A percentile compares a stretch with the other conserved stretches of the same genome.
Evolutionary conservation across 306 rosid species (phyloP).

Genomic region (Sindora glabra): DNA sequence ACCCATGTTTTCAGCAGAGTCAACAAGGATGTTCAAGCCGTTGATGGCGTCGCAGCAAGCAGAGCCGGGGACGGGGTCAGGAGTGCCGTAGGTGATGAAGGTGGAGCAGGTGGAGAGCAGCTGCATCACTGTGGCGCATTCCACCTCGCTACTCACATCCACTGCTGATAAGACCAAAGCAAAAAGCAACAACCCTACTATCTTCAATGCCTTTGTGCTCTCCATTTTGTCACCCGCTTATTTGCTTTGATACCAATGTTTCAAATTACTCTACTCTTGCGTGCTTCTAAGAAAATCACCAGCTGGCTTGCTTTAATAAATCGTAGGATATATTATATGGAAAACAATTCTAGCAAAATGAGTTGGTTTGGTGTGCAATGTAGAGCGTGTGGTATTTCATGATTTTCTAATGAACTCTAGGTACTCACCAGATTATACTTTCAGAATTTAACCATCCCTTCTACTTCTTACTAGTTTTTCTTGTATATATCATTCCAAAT

Average conservation of each 20-base stretch:
- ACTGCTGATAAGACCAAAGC: neutral
- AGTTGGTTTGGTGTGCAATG: no score
- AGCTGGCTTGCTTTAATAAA: neutral
- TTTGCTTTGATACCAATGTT: no score
- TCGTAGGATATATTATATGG: no score
- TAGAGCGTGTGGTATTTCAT: no score
- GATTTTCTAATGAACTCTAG: slow-evolving; percentile 22
- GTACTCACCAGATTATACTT: no score
- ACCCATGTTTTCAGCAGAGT: slow-evolving; percentile 19
- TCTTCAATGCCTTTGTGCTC: slow-evolving; percentile 14
- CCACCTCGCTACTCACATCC: slow-evolving; percentile 10
- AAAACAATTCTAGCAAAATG: neutral
- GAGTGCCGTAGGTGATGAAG: slow-evolving; percentile 39
- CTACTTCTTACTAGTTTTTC: no score
- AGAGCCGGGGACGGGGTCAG: slow-evolving; percentile 46
- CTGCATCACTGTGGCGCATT: slow-evolving; percentile 37
- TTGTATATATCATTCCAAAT: no score
- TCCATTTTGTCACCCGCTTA: slow-evolving; percentile 14
- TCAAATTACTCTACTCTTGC: neutral
- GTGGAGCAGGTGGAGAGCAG: slow-evolving; percentile 36
- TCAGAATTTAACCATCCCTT: no score
- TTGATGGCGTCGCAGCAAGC: slow-evolving; percentile 47
- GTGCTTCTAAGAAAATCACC: neutral
- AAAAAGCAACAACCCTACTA: slow-evolving; percentile 15
- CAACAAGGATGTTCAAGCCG: slow-evolving; percentile 20